Conservation (phyloP, 192 early-diverging fungal species). For the Lobosporangium transversale region DNA sequence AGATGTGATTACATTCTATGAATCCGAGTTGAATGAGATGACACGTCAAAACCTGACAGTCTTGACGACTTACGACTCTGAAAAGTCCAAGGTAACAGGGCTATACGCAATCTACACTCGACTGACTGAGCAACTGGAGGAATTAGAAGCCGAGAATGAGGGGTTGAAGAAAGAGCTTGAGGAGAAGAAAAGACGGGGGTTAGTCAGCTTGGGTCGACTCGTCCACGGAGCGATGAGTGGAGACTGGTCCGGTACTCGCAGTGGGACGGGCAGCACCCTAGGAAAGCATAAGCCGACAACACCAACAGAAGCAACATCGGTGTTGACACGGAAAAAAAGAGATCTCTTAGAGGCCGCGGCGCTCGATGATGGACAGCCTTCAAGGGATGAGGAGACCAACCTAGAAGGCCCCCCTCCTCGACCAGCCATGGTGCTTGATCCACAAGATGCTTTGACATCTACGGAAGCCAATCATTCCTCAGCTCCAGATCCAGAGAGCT, state of each 20-base stretch:
- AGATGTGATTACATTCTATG: constrained; percentile 52
- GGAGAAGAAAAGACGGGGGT: constrained; percentile 47
- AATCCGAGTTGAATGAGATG: constrained; percentile 50
- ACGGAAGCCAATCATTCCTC: not conserved
- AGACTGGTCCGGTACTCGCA: constrained; percentile 36
- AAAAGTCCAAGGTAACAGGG: constrained; percentile 49
- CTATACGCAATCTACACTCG: constrained; percentile 50
- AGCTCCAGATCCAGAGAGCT: not conserved
- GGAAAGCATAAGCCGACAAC: constrained; percentile 23
- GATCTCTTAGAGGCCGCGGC: constrained; percentile 5
- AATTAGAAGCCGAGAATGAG: constrained; percentile 55
- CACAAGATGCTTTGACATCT: not conserved
- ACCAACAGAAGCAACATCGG: constrained; percentile 7
- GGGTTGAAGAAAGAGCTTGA: constrained; percentile 48
- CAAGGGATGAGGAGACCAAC: not conserved
- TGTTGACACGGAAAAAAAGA: not conserved
- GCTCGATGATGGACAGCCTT: constrained; percentile 29
- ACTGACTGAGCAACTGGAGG: constrained; percentile 47
- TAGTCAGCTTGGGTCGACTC: constrained; percentile 37
- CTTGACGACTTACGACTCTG: constrained; percentile 45
- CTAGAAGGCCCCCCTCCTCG: constrained; percentile 12
- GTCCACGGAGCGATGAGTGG: constrained; percentile 49
- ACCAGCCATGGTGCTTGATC: constrained; percentile 31
- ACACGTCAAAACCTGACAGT: constrained; percentile 48
- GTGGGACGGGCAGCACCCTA: constrained; percentile 23